Conservation (phyloP, 768 basidiomycete genomes). For the Boletellus emodensis region DNA sequence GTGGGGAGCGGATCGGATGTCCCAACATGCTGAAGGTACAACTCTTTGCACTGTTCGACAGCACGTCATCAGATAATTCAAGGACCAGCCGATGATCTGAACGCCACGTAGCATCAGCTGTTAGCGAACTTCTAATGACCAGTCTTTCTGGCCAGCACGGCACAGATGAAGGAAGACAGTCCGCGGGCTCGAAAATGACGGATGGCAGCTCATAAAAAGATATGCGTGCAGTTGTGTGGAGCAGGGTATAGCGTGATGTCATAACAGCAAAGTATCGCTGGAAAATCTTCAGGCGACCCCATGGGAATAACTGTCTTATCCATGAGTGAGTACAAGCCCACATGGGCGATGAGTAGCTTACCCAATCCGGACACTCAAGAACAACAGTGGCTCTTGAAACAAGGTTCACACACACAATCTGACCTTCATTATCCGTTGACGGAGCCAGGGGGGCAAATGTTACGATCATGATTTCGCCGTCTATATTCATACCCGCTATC, state of each 20-base stretch:
- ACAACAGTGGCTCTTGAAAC: slow-evolving; percentile 5
- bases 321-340: slow-evolving; percentile 10
- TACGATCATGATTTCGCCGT: slow-evolving; percentile 18
- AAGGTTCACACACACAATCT: slow-evolving; percentile 21
- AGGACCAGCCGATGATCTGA: slow-evolving; percentile 1
- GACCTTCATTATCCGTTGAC: slow-evolving; percentile 1
- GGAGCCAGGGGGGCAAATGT: slow-evolving; percentile 9
- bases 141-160: slow-evolving; percentile 16
- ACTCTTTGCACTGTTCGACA: not conserved
- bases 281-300: slow-evolving; percentile 16
- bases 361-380: slow-evolving; percentile 18
- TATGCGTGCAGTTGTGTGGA: slow-evolving; percentile 3
- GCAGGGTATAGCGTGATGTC: not conserved
- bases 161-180: not conserved
- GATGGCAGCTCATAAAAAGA: slow-evolving; percentile 16
- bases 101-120: slow-evolving; percentile 15
- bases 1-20: not conserved
- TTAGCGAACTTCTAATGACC: slow-evolving; percentile 2
- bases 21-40: slow-evolving; percentile 17
- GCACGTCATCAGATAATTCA: slow-evolving; percentile 16
- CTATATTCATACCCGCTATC: slow-evolving; percentile 20
- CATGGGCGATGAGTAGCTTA: slow-evolving; percentile 2
- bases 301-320: slow-evolving; percentile 6
- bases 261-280: slow-evolving; percentile 3
- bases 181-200: slow-evolving; percentile 5